Conservation (phyloP, 441 rosid species). For the Corymbia citriodora region DNA sequence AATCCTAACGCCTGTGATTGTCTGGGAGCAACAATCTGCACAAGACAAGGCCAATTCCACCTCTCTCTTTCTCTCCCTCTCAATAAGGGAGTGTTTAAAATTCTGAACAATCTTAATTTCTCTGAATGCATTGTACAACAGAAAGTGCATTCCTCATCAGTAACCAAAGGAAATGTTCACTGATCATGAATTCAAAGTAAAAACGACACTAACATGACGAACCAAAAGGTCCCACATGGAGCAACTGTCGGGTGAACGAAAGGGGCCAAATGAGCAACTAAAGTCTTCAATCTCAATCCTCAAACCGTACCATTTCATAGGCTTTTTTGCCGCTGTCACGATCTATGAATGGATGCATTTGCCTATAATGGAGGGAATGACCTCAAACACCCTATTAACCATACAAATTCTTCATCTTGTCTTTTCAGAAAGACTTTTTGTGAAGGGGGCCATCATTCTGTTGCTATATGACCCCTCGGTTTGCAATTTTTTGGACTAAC, state of each 20-base stretch:
- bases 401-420: not conserved
- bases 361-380: not conserved
- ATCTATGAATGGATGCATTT: not conserved
- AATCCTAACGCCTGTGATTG: fast-evolving
- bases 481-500: not conserved
- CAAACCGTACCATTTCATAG: no score
- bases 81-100: not conserved
- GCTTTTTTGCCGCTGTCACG: not conserved
- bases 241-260: no score
- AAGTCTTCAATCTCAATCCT: no score
- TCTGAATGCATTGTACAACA: not conserved
- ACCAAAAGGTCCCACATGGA: no score
- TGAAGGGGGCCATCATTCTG: not conserved
- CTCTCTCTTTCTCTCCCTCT: not conserved
- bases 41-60: not conserved
- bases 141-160: not conserved
- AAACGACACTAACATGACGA: not conserved
- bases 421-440: not conserved
- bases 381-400: not conserved
- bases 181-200: no score
- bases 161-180: not conserved
- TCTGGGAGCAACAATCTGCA: fast-evolving
- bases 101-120: not conserved
- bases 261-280: no score
- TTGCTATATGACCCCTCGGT: not conserved